Percentiles rank a stretch among this genome's conserved stretches.
These are phyloP conservation scores for Tinospora cordifolia DNA, from an alignment of 164 flowering plant species.

Conservation along the genomic window DNA sequence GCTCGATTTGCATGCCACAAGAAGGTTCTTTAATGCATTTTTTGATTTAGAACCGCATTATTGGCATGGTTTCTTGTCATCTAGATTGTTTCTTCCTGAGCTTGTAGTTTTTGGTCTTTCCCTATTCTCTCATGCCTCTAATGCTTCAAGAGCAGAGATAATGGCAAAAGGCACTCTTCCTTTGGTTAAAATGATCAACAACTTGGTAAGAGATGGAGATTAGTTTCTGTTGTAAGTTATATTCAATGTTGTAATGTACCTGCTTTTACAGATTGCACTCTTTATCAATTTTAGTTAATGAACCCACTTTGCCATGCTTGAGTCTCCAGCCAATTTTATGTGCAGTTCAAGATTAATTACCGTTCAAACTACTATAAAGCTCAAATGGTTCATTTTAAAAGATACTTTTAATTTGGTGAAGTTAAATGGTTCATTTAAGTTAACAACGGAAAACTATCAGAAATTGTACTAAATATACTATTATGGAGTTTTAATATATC, in stretches of 20 bases:
- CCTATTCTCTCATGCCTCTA: slow-evolving; percentile 76
- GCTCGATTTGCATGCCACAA: slow-evolving; percentile 70
- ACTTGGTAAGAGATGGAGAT: slow-evolving; percentile 57
- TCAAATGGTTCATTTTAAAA: too few relatives aligned
- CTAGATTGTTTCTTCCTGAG: slow-evolving; percentile 77
- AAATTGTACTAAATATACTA: too few relatives aligned
- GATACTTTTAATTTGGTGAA: too few relatives aligned
- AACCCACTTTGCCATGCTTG: slow-evolving; percentile 7
- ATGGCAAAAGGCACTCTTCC: slow-evolving; percentile 90
- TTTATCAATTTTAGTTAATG: slow-evolving; percentile 4
- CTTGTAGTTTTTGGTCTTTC: slow-evolving; percentile 75
- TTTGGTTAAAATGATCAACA: slow-evolving; percentile 63
- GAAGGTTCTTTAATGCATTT: slow-evolving; percentile 86
- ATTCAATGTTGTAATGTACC: slow-evolving; percentile 8
- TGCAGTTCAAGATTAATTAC: too few relatives aligned
- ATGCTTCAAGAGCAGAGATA: slow-evolving; percentile 75
- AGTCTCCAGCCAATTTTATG: too few relatives aligned
- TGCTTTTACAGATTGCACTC: background rate
- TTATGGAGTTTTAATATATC: too few relatives aligned
- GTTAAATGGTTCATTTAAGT: too few relatives aligned
- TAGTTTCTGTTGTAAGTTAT: slow-evolving; percentile 14
- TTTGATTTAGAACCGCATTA: slow-evolving; percentile 79
- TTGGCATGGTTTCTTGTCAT: slow-evolving; percentile 96
- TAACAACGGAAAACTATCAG: too few relatives aligned
- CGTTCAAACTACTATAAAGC: too few relatives aligned